phyloP scores from a whole-genome alignment of 108 stramenopile species.

The Cyclotella sp. region DNA sequence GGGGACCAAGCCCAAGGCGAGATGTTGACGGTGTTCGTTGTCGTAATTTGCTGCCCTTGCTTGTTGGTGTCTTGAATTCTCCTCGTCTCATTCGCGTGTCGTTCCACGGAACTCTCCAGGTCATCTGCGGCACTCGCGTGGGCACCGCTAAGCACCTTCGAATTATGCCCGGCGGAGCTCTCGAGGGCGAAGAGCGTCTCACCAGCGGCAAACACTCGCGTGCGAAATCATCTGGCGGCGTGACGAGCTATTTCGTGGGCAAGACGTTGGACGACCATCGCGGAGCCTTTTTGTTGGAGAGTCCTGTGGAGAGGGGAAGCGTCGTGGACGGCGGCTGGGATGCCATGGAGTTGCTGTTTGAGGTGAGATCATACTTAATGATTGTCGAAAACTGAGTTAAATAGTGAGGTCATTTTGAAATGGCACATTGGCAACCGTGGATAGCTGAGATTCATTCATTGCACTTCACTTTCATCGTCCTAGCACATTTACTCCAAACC shows the following conservation, averaged over 20 bases:
- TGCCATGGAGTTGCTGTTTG: constrained; percentile 94
- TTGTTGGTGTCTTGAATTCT: no score
- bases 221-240: constrained; percentile 41
- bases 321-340: constrained; percentile 92
- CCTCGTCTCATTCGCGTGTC: neutral
- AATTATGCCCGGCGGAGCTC: constrained; percentile 95
- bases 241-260: constrained; percentile 90
- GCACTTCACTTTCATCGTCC: neutral
- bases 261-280: constrained; percentile 93
- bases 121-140: constrained; percentile 89
- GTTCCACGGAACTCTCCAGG: constrained; percentile 47
- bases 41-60: neutral
- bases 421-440: neutral
- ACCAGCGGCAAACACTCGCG: constrained; percentile 25
- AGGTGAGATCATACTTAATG: constrained; percentile 52
- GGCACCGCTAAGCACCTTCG: constrained; percentile 94
- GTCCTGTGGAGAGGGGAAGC: constrained; percentile 93
- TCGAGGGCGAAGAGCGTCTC: constrained; percentile 80
- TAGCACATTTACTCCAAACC: constrained; percentile 87
- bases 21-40: neutral
- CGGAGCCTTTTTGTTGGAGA: constrained; percentile 89
- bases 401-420: neutral
- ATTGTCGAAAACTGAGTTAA: neutral
- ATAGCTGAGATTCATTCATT: neutral
- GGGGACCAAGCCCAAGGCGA: constrained; percentile 92